A percentile compares a stretch with the other conserved stretches of the same genome.
Evolutionary conservation across 148 eudicot species (phyloP).

Genomic region (Cornus suecica): DNA sequence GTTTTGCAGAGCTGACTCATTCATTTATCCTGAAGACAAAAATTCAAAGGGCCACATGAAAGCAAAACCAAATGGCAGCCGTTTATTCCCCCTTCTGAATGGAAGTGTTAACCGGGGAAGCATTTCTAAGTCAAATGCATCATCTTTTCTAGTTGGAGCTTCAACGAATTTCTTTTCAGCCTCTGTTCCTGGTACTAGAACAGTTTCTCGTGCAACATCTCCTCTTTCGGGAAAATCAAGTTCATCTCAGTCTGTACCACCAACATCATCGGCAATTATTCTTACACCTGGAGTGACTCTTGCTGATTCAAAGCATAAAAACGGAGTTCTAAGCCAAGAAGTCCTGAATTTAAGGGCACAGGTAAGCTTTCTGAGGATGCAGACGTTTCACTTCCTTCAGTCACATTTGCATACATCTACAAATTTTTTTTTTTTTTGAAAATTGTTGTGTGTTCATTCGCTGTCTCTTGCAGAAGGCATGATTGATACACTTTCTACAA

Average conservation of each 20-base stretch:
- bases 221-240: conserved; percentile 46
- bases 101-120: conserved; percentile 38
- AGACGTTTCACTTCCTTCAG: background rate
- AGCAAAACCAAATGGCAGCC: conserved; percentile 35
- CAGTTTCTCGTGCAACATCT: conserved; percentile 60
- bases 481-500: background rate
- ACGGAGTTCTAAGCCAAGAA: conserved; percentile 49
- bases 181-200: conserved; percentile 66
- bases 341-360: conserved; percentile 55
- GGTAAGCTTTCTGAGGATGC: conserved; percentile 36
- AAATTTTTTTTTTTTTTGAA: background rate
- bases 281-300: conserved; percentile 36
- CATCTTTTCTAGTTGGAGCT: conserved; percentile 37
- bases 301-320: conserved; percentile 34
- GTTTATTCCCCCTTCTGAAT: conserved; percentile 30
- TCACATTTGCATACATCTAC: conserved; percentile 1
- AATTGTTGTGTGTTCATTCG: background rate
- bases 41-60: conserved; percentile 28
- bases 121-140: conserved; percentile 32
- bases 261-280: conserved; percentile 23
- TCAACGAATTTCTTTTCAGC: conserved; percentile 40
- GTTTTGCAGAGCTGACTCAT: conserved; percentile 40
- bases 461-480: background rate
- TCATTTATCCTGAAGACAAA: conserved; percentile 43
- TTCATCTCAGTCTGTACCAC: conserved; percentile 32